Percentiles rank a stretch among this genome's conserved stretches.
phyloP scores from a whole-genome alignment of 148 eudicot genomes.

The Camellia sinensis region DNA sequence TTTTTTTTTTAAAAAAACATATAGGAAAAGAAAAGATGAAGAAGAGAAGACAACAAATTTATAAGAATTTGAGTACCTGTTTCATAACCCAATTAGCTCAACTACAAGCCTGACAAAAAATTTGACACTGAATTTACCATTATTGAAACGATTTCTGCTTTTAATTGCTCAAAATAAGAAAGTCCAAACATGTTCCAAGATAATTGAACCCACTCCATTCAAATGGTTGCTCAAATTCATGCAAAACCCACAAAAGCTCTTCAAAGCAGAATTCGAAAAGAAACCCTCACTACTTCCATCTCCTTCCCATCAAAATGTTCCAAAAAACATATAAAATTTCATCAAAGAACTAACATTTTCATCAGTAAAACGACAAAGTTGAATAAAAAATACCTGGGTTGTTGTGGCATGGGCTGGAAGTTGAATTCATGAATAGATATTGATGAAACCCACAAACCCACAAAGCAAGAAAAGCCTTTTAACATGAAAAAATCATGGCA shows the following conservation, averaged over 20 bases:
- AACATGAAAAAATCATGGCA: slow-evolving; percentile 19
- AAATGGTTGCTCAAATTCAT: background rate
- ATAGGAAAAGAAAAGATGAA: background rate
- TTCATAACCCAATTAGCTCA: background rate
- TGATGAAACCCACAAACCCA: slow-evolving; percentile 18
- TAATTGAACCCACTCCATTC: background rate
- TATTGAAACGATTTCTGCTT: too few relatives aligned
- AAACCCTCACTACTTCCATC: background rate
- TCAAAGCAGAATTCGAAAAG: background rate
- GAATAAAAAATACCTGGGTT: slow-evolving; percentile 23
- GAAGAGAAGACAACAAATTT: background rate
- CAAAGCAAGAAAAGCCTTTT: background rate
- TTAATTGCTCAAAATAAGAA: too few relatives aligned
- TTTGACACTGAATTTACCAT: background rate
- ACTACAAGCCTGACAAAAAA: background rate
- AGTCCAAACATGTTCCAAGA: background rate
- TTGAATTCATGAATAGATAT: slow-evolving; percentile 33
- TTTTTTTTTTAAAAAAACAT: background rate
- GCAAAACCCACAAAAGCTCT: background rate
- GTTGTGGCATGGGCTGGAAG: slow-evolving; percentile 17
- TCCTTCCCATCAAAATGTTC: background rate
- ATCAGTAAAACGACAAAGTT: background rate
- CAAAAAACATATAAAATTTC: background rate
- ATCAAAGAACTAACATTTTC: background rate
- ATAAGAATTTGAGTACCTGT: background rate